Conservation (phyloP, 164 flowering plant genomes). For the Chloranthus sessilifolius region DNA sequence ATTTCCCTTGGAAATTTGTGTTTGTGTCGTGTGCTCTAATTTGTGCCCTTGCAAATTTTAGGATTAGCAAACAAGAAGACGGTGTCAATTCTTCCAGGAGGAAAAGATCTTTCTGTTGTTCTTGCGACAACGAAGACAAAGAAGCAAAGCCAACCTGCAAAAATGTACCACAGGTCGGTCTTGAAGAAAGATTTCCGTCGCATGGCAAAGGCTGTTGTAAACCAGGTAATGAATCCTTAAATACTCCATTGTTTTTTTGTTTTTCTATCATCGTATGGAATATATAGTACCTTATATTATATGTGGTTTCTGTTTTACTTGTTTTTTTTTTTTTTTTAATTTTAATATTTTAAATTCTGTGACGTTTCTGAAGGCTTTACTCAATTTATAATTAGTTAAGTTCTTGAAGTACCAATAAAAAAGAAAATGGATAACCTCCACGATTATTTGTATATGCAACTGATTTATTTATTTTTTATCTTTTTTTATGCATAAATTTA, state of each 20-base stretch:
- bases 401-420: too few relatives aligned
- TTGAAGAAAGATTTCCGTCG: slow-evolving; percentile 73
- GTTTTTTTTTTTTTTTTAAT: too few relatives aligned
- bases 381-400: too few relatives aligned
- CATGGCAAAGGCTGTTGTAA: slow-evolving; percentile 74
- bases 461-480: too few relatives aligned
- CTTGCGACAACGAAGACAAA: slow-evolving; percentile 75
- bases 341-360: too few relatives aligned
- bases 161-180: slow-evolving; percentile 50
- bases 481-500: too few relatives aligned
- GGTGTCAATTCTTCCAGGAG: slow-evolving; percentile 59
- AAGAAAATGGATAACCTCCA: too few relatives aligned
- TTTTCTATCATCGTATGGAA: too few relatives aligned
- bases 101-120: slow-evolving; percentile 51
- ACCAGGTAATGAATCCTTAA: slow-evolving; percentile 75
- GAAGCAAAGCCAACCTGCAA: slow-evolving; percentile 72
- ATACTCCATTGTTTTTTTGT: background rate
- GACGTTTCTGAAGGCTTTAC: too few relatives aligned
- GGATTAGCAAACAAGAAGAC: slow-evolving; percentile 81
- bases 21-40: background rate
- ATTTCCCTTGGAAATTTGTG: background rate
- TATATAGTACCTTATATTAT: too few relatives aligned
- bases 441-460: too few relatives aligned
- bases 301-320: too few relatives aligned
- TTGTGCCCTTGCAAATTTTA: slow-evolving; percentile 12